These are phyloP conservation scores for Auricularia sp. DNA, from an alignment of 768 basidiomycete genomes.

Conservation along the genomic window DNA sequence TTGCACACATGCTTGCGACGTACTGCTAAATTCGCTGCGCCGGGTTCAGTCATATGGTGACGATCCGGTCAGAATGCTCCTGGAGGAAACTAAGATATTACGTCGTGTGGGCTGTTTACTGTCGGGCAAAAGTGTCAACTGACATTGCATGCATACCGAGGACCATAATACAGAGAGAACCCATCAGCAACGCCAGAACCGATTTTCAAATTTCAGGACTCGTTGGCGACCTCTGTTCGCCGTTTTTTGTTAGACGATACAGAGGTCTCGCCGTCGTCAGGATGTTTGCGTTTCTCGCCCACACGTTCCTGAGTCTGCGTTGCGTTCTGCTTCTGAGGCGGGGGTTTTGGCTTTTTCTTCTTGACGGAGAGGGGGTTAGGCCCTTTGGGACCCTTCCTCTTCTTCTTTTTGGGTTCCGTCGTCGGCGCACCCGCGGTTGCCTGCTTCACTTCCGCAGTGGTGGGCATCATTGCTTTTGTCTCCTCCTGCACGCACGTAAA, in stretches of 20 bases:
- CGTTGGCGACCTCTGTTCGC: background rate
- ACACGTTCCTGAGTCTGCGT: slow-evolving; percentile 9
- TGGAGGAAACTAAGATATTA: too few species aligned
- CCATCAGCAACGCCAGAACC: too few species aligned
- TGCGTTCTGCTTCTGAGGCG: slow-evolving; percentile 10
- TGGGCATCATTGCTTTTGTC: slow-evolving; percentile 46
- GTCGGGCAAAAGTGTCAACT: too few species aligned
- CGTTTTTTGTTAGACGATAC: background rate
- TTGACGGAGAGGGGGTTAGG: slow-evolving; percentile 91
- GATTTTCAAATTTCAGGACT: background rate
- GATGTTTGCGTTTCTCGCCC: slow-evolving; percentile 21
- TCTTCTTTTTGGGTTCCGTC: slow-evolving; percentile 38
- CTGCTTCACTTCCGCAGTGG: slow-evolving; percentile 37
- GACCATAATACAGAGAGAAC: too few species aligned
- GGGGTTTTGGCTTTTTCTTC: slow-evolving; percentile 52
- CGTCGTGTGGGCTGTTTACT: too few species aligned
- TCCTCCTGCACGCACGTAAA: slow-evolving; percentile 41
- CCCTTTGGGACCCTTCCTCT: slow-evolving; percentile 63
- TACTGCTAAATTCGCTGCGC: too few species aligned
- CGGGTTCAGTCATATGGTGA: too few species aligned
- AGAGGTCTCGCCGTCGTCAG: slow-evolving; percentile 14
- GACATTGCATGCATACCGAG: too few species aligned
- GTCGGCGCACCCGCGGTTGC: slow-evolving; percentile 21
- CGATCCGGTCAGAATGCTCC: too few species aligned
- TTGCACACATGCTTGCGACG: too few species aligned